These are phyloP conservation scores for Bolboschoenus planiculmis DNA, from an alignment of 176 grass and related monocot genomes.

Conservation along the genomic window DNA sequence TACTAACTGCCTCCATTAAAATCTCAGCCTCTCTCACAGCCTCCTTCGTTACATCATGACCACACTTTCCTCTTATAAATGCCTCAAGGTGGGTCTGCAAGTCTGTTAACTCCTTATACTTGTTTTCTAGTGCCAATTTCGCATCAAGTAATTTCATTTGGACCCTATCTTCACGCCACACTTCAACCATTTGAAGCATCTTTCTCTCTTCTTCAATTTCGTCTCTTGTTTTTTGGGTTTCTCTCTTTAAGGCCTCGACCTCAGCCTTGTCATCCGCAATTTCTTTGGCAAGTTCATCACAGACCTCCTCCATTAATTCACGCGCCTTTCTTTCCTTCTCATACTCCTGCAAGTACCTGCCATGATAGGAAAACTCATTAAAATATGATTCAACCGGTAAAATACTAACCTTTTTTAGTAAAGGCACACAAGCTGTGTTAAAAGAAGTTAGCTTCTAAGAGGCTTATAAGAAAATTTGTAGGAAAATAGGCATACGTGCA, in stretches of 20 bases:
- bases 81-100: slow-evolving; percentile 38
- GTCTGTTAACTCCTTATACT: slow-evolving; percentile 42
- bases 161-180: slow-evolving; percentile 75
- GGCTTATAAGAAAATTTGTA: neutral
- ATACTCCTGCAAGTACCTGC: slow-evolving; percentile 53
- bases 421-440: neutral
- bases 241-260: slow-evolving; percentile 42
- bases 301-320: slow-evolving; percentile 69
- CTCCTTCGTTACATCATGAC: slow-evolving; percentile 21
- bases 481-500: neutral
- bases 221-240: slow-evolving; percentile 46
- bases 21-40: slow-evolving; percentile 32
- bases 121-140: slow-evolving; percentile 57
- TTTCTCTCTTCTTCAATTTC: slow-evolving; percentile 72
- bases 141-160: slow-evolving; percentile 75
- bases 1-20: slow-evolving; percentile 34
- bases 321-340: slow-evolving; percentile 56
- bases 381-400: neutral
- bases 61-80: slow-evolving; percentile 22
- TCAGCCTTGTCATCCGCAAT: slow-evolving; percentile 63
- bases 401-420: neutral
- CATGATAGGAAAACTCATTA: neutral
- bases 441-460: neutral
- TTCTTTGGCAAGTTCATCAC: slow-evolving; percentile 71
- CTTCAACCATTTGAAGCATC: slow-evolving; percentile 69